Conservation (phyloP, 2,329 filamentous ascomycete species). For the Aspergillus sergii region DNA sequence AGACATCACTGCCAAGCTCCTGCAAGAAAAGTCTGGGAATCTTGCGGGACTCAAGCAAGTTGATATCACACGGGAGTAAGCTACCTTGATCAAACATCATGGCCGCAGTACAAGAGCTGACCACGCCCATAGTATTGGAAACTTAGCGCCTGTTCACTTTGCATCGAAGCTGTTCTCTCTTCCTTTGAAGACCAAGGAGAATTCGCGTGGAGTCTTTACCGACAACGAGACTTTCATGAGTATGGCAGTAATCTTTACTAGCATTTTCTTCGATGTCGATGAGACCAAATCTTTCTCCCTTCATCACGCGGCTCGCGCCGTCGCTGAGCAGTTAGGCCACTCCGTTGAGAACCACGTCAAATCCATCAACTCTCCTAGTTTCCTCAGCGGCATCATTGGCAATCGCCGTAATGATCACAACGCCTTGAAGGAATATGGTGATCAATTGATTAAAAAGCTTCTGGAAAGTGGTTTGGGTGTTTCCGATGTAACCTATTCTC, state of each 20-base stretch:
- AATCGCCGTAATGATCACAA: conserved; percentile 55
- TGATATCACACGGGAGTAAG: conserved; percentile 65
- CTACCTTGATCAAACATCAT: conserved; percentile 14
- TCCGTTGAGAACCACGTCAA: conserved; percentile 68
- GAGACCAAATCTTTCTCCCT: conserved; percentile 67
- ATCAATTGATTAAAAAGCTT: conserved; percentile 65
- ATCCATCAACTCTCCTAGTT: conserved; percentile 56
- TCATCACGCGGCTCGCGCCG: conserved; percentile 58
- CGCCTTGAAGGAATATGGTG: conserved; percentile 64
- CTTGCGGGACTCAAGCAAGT: conserved; percentile 66
- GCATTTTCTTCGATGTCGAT: conserved; percentile 69
- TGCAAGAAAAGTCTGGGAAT: conserved; percentile 66
- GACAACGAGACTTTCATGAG: conserved; percentile 62
- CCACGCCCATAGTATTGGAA: conserved; percentile 45
- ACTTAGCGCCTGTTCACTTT: conserved; percentile 59
- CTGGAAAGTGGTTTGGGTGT: conserved; percentile 64
- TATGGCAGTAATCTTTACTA: conserved; percentile 66
- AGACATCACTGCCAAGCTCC: conserved; percentile 61
- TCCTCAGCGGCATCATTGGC: conserved; percentile 57
- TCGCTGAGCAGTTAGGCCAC: conserved; percentile 62
- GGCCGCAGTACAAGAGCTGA: conserved; percentile 6
- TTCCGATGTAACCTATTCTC: conserved; percentile 70
- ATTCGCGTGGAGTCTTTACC: conserved; percentile 56
- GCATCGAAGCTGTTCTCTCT: conserved; percentile 58
- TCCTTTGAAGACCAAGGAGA: conserved; percentile 56